Evolutionary conservation across 2,329 filamentous ascomycete species (phyloP), one percentile per base, ranked within the genome.

Genomic region (Cercospora sp.): DNA sequence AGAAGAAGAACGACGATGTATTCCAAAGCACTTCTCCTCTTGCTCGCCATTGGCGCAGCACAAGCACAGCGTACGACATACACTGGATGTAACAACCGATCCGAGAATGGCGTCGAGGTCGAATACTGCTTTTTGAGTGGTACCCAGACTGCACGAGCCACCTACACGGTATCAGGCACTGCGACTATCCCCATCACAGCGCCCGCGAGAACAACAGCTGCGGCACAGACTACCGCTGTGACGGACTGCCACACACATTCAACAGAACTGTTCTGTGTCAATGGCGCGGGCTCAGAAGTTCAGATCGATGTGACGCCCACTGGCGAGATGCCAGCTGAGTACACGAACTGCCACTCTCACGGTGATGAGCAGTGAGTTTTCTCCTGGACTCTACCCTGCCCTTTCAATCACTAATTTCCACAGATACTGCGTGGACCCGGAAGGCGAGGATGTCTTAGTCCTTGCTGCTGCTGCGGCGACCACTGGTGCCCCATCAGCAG

Each of bases 261-360:
- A n/a, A 60, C 61, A 13, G 67, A 65, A 7, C 20, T 70, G 64
- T 82, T 77, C 70, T 86, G 84, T 69, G 76, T 83, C 71, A 69
- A 68, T 61, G 70, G 68, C n/a, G 80, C 76, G 9, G 80, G 80
- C 1, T 77, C 76, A 0, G 78, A 79, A 5, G 80, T 72, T 82
- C 1, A 90, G 87, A 3, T 83, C 82, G 18, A 87, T 86, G 1
- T 82, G 6, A 57, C 83, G 85, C 88, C 89, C 1, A 81, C 88
- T 0, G 79, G 85, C 63, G 66, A 67, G n/a, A 62, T 67, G 26
- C 66, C 68, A 8, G 53, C 68, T 10, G 31, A 64, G 28, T 91
- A 88, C 73, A 91, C 88, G 0, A 87, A 80, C 64, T 92, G 90
- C 74, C 89, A 92, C 76, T 73, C 79, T 1, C 89, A 91, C 77